These are phyloP conservation scores for Backusella australiensis DNA, from an alignment of 192 early-diverging fungal species.

Conservation along the genomic window DNA sequence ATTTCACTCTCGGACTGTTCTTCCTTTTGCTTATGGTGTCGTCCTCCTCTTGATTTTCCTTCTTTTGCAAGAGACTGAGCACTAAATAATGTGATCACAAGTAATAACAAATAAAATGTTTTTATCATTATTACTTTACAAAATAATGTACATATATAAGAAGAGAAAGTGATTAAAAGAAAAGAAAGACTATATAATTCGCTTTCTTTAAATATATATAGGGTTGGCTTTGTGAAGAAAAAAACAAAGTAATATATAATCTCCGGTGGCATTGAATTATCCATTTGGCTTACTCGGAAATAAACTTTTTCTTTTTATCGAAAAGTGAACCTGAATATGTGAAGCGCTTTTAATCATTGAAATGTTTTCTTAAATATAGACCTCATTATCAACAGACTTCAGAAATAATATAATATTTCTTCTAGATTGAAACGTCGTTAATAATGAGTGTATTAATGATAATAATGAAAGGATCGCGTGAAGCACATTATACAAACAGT, in stretches of 20 bases:
- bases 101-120: slow-evolving; percentile 2
- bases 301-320: not conserved
- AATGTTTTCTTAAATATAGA: too few relatives aligned
- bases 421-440: too few relatives aligned
- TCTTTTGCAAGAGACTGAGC: not conserved
- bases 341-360: too few relatives aligned
- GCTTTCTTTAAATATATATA: not conserved
- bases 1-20: not conserved
- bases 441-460: not conserved
- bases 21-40: not conserved
- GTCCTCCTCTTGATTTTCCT: not conserved
- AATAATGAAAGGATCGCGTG: not conserved
- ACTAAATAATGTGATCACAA: not conserved
- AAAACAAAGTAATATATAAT: not conserved
- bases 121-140: slow-evolving; percentile 10
- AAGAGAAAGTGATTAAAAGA: not conserved
- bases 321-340: too few relatives aligned
- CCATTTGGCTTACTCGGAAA: not conserved
- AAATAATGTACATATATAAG: not conserved
- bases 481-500: not conserved
- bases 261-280: not conserved
- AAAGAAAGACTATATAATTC: not conserved
- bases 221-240: not conserved
- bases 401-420: too few relatives aligned
- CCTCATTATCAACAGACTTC: too few relatives aligned